Percentiles rank a stretch among this genome's conserved stretches.
These are phyloP conservation scores for Rhodocollybia butyracea DNA, from an alignment of 768 basidiomycete species.

Conservation along the genomic window DNA sequence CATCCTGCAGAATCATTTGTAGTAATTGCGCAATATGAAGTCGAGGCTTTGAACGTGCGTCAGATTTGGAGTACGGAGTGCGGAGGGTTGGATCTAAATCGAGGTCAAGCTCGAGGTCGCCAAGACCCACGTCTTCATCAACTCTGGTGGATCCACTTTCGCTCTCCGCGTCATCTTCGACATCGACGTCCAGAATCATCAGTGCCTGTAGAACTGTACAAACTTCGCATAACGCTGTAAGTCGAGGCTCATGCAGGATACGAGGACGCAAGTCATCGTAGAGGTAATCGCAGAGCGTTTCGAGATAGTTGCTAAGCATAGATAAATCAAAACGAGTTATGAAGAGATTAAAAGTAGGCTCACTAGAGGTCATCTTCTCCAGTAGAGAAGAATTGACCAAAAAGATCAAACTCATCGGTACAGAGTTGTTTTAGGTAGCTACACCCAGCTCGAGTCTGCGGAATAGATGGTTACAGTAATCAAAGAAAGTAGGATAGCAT, in stretches of 20 bases:
- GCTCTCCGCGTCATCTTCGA: constrained; percentile 27
- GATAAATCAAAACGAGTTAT: not conserved
- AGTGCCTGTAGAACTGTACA: constrained; percentile 95
- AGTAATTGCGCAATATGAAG: constrained; percentile 81
- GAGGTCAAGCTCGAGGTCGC: constrained; percentile 18
- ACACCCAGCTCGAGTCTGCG: constrained; percentile 86
- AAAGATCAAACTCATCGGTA: constrained; percentile 85
- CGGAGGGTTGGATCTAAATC: constrained; percentile 18
- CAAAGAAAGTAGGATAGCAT: not conserved
- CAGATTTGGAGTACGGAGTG: not conserved
- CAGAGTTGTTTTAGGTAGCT: constrained; percentile 91
- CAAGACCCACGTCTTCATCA: constrained; percentile 23
- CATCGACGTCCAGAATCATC: constrained; percentile 82
- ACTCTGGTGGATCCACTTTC: constrained; percentile 20
- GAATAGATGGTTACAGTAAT: constrained; percentile 3
- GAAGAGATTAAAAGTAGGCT: constrained; percentile 15
- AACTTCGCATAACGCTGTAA: constrained; percentile 88
- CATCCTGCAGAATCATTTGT: constrained; percentile 91
- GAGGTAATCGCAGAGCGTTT: constrained; percentile 88
- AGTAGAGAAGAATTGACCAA: constrained; percentile 80
- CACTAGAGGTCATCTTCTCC: constrained; percentile 61
- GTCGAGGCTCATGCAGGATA: constrained; percentile 87
- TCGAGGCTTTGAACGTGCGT: constrained; percentile 32
- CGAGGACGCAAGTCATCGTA: constrained; percentile 95
- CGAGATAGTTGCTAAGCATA: constrained; percentile 71